Base-by-base conservation (phyloP, 2,329 filamentous ascomycete genomes). In the Paecilomyces fulvus region DNA sequence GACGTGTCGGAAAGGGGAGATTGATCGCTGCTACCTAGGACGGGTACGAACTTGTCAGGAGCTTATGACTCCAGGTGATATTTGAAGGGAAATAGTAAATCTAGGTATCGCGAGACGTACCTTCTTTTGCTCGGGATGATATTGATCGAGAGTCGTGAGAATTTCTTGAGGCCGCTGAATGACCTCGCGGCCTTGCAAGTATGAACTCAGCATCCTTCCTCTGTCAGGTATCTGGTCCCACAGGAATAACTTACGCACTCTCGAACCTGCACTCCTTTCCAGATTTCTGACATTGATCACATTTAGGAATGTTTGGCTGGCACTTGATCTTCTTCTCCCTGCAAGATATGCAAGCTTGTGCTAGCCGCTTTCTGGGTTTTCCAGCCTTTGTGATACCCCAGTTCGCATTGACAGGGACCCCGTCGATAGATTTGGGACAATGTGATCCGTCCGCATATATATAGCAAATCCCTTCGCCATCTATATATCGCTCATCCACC, bases 251-350 rank as follows among this genome's bases (percentile, higher is more conserved):
- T 83, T 77, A 92, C 88, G 89, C 89, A 74, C 88, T 89, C 74
- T 90, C 89, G 67, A 90, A 91, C 73, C 87, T 87, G 81, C 92
- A 96, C 17, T 87, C 79, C 51, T 90, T 83, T 56, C 91, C 90
- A 67, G 92, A 92, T 75, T 95, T 96, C 69, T 94, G 88, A 70
- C 92, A 96, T 73, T 96, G 91, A 55, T 92, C 83, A 65, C 92
- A 96, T 63, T 90, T 90, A 43, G 89, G 89, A 61, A 84, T 87
- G 64, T 92, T 90, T 1, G 91, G 92, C 62, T 96, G 90, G 67
- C 92, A 96, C 73, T 95, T 96, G 76, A 96, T 95, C 79, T 96
- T 96, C 83, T 96, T 96, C 75, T 96, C 91, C 53, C 92, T 84
- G 70, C 92, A 96, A 11, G 90, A 94, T 57, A 95, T 81, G 68